A percentile compares a stretch with the other conserved stretches of the same genome.
These are phyloP conservation scores for Mycena filopes DNA, from an alignment of 768 basidiomycete genomes.

Conservation along the genomic window DNA sequence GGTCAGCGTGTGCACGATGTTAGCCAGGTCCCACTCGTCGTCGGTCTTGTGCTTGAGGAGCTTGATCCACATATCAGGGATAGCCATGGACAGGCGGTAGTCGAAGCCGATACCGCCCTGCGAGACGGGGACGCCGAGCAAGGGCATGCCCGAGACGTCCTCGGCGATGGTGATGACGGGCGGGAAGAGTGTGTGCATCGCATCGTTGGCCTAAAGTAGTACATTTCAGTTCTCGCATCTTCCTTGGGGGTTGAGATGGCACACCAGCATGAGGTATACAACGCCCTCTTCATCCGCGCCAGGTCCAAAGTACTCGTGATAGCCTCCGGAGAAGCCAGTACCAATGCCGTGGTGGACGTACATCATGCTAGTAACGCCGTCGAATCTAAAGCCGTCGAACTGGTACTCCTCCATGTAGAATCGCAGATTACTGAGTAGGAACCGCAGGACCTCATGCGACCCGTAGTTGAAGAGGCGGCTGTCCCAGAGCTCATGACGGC, in stretches of 20 bases:
- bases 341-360: conserved; percentile 98
- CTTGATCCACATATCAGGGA: conserved; percentile 99
- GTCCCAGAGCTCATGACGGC: conserved; percentile 97
- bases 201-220: conserved; percentile 93
- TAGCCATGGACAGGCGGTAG: conserved; percentile 97
- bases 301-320: conserved; percentile 97
- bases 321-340: conserved; percentile 96
- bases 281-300: conserved; percentile 88
- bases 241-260: conserved; percentile 38
- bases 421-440: conserved; percentile 93
- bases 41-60: conserved; percentile 92
- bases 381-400: conserved; percentile 98
- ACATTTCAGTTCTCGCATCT: conserved; percentile 20
- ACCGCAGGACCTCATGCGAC: conserved; percentile 92
- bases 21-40: conserved; percentile 86
- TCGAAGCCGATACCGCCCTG: conserved; percentile 97
- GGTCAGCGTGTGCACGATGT: conserved; percentile 89
- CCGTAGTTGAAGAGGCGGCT: conserved; percentile 98
- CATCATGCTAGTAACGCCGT: conserved; percentile 99
- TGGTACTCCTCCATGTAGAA: conserved; percentile 96
- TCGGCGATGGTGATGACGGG: conserved; percentile 92
- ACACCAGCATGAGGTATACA: conserved; percentile 95
- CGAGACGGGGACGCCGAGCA: conserved; percentile 81
- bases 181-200: conserved; percentile 86
- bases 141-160: conserved; percentile 99